A percentile compares a stretch with the other conserved stretches of the same genome.
These are phyloP conservation scores for Tilletiaria anomala DNA, from an alignment of 1,284 basidiomycete genomes.

Conservation along the genomic window DNA sequence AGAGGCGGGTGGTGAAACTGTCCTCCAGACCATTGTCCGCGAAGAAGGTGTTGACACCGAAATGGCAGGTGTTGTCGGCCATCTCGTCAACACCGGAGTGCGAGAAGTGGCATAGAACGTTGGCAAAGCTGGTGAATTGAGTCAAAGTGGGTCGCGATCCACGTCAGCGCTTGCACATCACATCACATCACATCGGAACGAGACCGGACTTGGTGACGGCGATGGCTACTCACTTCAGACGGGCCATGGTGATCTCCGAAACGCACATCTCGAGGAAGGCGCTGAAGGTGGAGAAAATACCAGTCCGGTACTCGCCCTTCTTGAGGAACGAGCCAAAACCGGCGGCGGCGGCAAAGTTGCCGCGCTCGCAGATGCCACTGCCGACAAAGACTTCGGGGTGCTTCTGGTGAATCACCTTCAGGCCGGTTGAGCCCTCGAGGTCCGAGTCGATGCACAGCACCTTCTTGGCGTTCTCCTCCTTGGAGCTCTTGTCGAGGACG, in stretches of 20 bases:
- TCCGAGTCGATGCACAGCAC: slow-evolving; percentile 69
- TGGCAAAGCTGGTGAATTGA: no score
- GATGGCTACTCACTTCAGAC: no score
- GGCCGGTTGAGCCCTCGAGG: slow-evolving; percentile 67
- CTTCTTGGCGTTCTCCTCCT: slow-evolving; percentile 4
- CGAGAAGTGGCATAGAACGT: slow-evolving; percentile 70
- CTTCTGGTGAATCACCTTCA: slow-evolving; percentile 69
- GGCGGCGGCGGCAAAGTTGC: slow-evolving; percentile 67
- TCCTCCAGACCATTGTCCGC: slow-evolving; percentile 69
- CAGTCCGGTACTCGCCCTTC: slow-evolving; percentile 10
- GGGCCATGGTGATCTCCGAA: slow-evolving; percentile 74
- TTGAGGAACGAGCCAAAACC: slow-evolving; percentile 53
- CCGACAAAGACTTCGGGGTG: slow-evolving; percentile 70
- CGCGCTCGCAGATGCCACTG: slow-evolving; percentile 68
- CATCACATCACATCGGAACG: background rate
- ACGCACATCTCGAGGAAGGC: slow-evolving; percentile 76
- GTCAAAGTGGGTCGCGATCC: background rate
- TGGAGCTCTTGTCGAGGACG: slow-evolving; percentile 51
- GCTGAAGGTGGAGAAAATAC: slow-evolving; percentile 65
- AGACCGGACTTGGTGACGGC: background rate
- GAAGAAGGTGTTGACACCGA: slow-evolving; percentile 61
- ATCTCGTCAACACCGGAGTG: slow-evolving; percentile 61
- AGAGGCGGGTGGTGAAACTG: slow-evolving; percentile 54
- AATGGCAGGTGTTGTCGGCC: slow-evolving; percentile 56
- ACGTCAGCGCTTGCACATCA: background rate